Evolutionary conservation across 148 eudicot species (phyloP).

Genomic region (Silene latifolia): DNA sequence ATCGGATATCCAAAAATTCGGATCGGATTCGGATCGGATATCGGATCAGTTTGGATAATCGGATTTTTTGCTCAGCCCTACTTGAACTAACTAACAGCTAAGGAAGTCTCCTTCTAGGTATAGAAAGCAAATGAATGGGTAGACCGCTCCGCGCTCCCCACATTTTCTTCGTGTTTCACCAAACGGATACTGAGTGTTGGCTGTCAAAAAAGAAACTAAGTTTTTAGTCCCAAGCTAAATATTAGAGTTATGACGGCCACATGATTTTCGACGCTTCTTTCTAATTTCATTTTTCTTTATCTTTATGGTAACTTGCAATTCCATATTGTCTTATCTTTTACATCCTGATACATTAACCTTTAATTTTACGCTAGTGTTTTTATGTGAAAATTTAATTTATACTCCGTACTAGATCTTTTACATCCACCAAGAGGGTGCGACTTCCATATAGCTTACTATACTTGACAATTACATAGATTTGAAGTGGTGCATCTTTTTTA

Average conservation of each 20-base stretch:
- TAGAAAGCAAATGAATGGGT: neutral
- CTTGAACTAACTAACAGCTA: too few relatives aligned
- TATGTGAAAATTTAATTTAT: neutral
- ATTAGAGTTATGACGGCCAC: neutral
- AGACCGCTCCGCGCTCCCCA: neutral
- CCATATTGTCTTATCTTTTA: neutral
- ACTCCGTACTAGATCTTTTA: too few relatives aligned
- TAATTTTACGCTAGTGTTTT: neutral
- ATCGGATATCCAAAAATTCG: too few relatives aligned
- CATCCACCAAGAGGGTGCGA: neutral
- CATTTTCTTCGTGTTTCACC: neutral
- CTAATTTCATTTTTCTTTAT: neutral
- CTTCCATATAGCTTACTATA: neutral
- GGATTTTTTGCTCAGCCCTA: too few relatives aligned
- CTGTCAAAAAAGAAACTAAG: neutral
- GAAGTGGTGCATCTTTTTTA: neutral
- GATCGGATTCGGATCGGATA: too few relatives aligned
- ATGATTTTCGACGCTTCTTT: neutral
- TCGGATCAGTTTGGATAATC: too few relatives aligned
- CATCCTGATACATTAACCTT: neutral
- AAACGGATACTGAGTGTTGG: neutral
- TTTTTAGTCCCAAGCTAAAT: neutral
- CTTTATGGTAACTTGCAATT: neutral
- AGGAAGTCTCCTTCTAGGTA: neutral
- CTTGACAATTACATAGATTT: conserved; percentile 7